Conservation (phyloP, 257 asterid genomes). For the Primulina tabacum region DNA sequence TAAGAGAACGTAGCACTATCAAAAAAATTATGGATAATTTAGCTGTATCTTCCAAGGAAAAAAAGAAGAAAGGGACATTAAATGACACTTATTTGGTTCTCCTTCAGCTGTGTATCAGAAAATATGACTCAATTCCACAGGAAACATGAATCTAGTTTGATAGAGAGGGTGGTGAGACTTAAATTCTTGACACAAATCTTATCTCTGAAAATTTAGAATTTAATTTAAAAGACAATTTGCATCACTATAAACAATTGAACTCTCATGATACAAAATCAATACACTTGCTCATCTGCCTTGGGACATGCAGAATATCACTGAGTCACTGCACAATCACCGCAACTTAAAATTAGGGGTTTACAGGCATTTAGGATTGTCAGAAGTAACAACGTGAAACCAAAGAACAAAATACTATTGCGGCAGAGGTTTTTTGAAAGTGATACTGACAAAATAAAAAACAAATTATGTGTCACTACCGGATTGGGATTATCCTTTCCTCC, state of each 20-base stretch:
- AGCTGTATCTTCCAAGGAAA: constrained; percentile 2
- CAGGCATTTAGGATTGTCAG: not conserved
- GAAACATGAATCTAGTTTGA: constrained; percentile 1
- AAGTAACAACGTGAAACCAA: not conserved
- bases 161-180: not conserved
- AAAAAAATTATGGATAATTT: constrained; percentile 4
- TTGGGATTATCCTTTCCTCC: constrained; percentile 27
- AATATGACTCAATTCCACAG: constrained; percentile 7
- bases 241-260: not conserved
- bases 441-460: constrained; percentile 5
- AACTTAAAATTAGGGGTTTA: not conserved
- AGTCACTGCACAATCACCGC: not conserved
- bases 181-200: not conserved
- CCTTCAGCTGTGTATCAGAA: constrained; percentile 11
- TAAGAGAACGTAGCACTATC: constrained; percentile 20
- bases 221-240: not conserved
- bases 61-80: constrained; percentile 3
- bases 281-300: not conserved
- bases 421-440: not conserved
- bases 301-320: not conserved
- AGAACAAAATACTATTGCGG: constrained; percentile 2
- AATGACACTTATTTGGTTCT: constrained; percentile 1
- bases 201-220: not conserved
- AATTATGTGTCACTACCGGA: constrained; percentile 22
- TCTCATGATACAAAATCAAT: not conserved